Base-by-base conservation (phyloP, 805 yeast genomes). In the Kodamaea sagamina region DNA sequence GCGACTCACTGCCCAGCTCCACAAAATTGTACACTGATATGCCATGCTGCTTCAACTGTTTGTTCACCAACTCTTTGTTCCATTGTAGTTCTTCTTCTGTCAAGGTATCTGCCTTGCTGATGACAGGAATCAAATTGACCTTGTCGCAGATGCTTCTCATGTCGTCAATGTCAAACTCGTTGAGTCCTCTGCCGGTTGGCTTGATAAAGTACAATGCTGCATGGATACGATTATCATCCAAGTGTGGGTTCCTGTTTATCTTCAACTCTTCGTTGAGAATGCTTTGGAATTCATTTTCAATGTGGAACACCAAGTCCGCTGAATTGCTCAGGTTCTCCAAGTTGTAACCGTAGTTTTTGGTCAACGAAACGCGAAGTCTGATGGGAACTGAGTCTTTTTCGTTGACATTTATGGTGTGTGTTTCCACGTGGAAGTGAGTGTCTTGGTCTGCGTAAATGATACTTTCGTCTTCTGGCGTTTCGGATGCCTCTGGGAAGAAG, bases 71-170 rank as follows among this genome's bases (percentile, higher is more conserved):
- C 29, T 58, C 62, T 64, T 84, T 86, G 61, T 81, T 79, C 12
- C 66, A 59, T 7, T 47, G 52, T 52, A 84, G 53, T 56, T 86
- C 95, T 4, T 63, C 68, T 13, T 60, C 57, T 6, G 88, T 81
- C 46, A 84, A 74, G 0, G 84, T 80, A 62, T 89, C 97, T 4
- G 92, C 85, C 60, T 88, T 86, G 19, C 89, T 78, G 53, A 89
- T 77, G 3, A 89, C 79, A 1, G 97, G 97, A 48, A 89, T 79
- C 49, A 90, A 72, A 57, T 88, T 89, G 32, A 85, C 90, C 42
- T 92, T 75, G 19, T 77, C 69, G 22, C 86, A 74, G 19, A 90
- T 72, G 47, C 78, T 81, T 61, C 78, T 78, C 86, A 89, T 81
- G 4, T 86, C 77, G 49, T 76, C 81, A 47, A 87, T 74, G 62